These are phyloP conservation scores for Phytophthora brassicae DNA, from an alignment of 352 stramenopile genomes.

Conservation along the genomic window DNA sequence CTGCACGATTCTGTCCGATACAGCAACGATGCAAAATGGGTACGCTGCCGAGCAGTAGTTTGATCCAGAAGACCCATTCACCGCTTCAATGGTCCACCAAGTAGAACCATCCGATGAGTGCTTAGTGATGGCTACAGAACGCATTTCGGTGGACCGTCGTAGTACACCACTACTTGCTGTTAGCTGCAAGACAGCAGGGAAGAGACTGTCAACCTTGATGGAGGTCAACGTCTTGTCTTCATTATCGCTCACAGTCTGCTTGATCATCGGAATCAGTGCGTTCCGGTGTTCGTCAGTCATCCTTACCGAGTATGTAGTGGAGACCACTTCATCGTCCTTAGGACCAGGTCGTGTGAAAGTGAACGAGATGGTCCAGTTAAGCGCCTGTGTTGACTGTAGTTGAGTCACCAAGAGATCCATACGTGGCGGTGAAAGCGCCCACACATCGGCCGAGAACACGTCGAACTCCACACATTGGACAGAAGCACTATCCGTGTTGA, in stretches of 20 bases:
- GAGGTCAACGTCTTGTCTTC: conserved; percentile 30
- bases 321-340: conserved; percentile 56
- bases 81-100: conserved; percentile 71
- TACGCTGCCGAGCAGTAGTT: conserved; percentile 49
- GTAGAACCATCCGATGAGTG: conserved; percentile 50
- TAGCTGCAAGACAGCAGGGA: conserved; percentile 71
- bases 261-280: conserved; percentile 73
- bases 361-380: conserved; percentile 78
- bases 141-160: conserved; percentile 53
- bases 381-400: conserved; percentile 61
- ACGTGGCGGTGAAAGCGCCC: conserved; percentile 70
- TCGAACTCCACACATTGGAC: conserved; percentile 82
- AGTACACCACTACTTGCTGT: conserved; percentile 65
- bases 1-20: conserved; percentile 87
- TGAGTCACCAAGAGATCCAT: conserved; percentile 69
- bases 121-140: conserved; percentile 59
- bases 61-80: conserved; percentile 26
- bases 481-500: conserved; percentile 69
- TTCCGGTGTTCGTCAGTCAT: conserved; percentile 67
- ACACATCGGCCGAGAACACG: conserved; percentile 75
- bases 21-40: conserved; percentile 80
- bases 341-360: conserved; percentile 70
- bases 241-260: conserved; percentile 46
- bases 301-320: conserved; percentile 44
- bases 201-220: conserved; percentile 56